Base-by-base conservation (phyloP, 2,329 filamentous ascomycete genomes). In the Myotisia sp. region DNA sequence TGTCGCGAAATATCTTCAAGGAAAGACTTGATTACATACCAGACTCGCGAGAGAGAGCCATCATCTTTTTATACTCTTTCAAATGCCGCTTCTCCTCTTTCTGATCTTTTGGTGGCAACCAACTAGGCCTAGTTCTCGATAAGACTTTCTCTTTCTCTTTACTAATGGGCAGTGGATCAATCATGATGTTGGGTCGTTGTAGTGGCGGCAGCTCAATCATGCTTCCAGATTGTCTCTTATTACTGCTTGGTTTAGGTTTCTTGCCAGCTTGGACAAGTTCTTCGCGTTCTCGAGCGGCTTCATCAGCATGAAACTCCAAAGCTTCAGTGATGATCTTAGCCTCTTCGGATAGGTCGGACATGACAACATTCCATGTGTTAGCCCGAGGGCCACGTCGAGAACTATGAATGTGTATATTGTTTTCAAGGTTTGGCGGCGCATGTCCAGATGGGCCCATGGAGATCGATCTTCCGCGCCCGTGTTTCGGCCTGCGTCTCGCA, bases 41-140 rank as follows among this genome's bases (percentile, higher is more conserved):
- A 37, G 66, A 62, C 57, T 75, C 71, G 26, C 68, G 62, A 18
- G 71, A 67, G 28, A 66, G 59, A n/a, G 67, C 66, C 70, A 76
- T 72, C 71, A 77, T 77, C 46, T 62, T 64, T 55, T 76, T 70
- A 49, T 74, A 77, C 46, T 77, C 68, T 50, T 73, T 85, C 44
- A 98, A 54, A 56, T 98, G 90, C 45, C 77, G 78, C 53, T 74
- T 81, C 60, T 98, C 90, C 56, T 98, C 90, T 35, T 80, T 80
- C 2, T 84, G 86, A 44, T 90, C 76, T 58, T 71, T 75, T 6
- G 73, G 73, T 13, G 73, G 76, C 34, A 74, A 62, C 76, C 67
- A 80, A 30, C 68, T 77, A 22, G 67, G 86, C 61, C 58, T 77
- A 58, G 49, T 87, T 60, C 57, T 76, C 65, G 64, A 70, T 14